A percentile compares a stretch with the other conserved stretches of the same genome.
Conservation (phyloP, 176 grass and related monocot genomes). For the Tillandsia leiboldiana region DNA sequence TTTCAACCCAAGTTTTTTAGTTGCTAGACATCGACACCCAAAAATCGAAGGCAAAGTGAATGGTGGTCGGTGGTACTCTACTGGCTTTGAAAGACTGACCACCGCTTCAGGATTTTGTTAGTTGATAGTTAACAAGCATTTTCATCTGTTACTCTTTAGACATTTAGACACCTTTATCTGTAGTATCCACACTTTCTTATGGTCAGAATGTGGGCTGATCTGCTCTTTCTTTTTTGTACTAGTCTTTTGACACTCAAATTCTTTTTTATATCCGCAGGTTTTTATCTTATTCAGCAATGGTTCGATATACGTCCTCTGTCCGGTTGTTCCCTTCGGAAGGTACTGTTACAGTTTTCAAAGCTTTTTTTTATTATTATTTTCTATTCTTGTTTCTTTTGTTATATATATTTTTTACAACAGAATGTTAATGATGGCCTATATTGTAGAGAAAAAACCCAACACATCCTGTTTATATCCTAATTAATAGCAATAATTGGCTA, state of each 20-base stretch:
- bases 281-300: constrained; percentile 90
- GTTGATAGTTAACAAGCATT: too few relatives aligned
- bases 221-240: not conserved
- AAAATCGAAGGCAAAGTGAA: too few relatives aligned
- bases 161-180: too few relatives aligned
- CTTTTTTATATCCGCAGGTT: constrained; percentile 33
- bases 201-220: not conserved
- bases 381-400: not conserved
- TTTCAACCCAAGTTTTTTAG: too few relatives aligned
- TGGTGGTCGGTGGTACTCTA: too few relatives aligned
- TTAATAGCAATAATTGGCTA: constrained; percentile 19
- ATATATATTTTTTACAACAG: not conserved
- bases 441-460: too few relatives aligned
- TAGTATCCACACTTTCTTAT: not conserved
- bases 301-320: constrained; percentile 81
- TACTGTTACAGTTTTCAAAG: constrained; percentile 17
- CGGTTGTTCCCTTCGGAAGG: constrained; percentile 98
- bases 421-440: too few relatives aligned
- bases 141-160: too few relatives aligned
- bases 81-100: too few relatives aligned
- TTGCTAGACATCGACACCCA: not conserved
- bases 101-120: too few relatives aligned
- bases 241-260: not conserved
- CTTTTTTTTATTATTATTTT: constrained; percentile 4
- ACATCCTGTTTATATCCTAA: constrained; percentile 3